Evolutionary conservation across 1,284 basidiomycete species (phyloP).

Genomic region (Coniferiporia weirii): DNA sequence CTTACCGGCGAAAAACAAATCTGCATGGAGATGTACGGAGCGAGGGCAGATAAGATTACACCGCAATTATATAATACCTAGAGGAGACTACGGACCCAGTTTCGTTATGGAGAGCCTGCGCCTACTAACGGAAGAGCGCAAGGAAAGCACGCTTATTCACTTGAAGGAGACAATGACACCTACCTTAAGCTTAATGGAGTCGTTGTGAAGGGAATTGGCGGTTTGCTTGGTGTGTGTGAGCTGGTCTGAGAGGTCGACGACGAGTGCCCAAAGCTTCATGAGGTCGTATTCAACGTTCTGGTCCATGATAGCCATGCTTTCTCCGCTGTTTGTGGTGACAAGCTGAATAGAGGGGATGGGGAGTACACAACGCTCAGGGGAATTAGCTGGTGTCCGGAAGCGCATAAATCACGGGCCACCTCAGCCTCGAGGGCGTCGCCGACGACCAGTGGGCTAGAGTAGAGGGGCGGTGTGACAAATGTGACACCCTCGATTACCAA

Average conservation of each 20-base stretch:
- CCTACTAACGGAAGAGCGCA: slow-evolving; percentile 31
- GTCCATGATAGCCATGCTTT: slow-evolving; percentile 39
- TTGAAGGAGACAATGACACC: slow-evolving; percentile 19
- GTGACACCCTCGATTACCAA: background rate
- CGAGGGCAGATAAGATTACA: too few species aligned
- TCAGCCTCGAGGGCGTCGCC: background rate
- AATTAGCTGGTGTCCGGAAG: background rate
- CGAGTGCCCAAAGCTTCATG: slow-evolving; percentile 64
- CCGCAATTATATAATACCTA: background rate
- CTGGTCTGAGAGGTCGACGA: slow-evolving; percentile 80
- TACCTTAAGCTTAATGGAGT: slow-evolving; percentile 80
- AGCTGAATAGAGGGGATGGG: background rate
- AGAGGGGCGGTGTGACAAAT: background rate
- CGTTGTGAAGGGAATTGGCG: slow-evolving; percentile 51
- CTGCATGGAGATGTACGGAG: background rate
- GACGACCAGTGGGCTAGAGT: background rate
- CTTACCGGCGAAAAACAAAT: slow-evolving; percentile 74
- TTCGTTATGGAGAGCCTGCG: slow-evolving; percentile 62
- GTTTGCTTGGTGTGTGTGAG: slow-evolving; percentile 71
- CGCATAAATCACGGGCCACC: background rate
- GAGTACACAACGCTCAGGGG: background rate
- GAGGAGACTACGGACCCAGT: slow-evolving; percentile 54
- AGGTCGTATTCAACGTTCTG: slow-evolving; percentile 49
- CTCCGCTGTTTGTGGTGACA: background rate
- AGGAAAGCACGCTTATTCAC: background rate